These are phyloP conservation scores for Leptographium radiaticola DNA, from an alignment of 2,329 filamentous ascomycete genomes.

Conservation along the genomic window DNA sequence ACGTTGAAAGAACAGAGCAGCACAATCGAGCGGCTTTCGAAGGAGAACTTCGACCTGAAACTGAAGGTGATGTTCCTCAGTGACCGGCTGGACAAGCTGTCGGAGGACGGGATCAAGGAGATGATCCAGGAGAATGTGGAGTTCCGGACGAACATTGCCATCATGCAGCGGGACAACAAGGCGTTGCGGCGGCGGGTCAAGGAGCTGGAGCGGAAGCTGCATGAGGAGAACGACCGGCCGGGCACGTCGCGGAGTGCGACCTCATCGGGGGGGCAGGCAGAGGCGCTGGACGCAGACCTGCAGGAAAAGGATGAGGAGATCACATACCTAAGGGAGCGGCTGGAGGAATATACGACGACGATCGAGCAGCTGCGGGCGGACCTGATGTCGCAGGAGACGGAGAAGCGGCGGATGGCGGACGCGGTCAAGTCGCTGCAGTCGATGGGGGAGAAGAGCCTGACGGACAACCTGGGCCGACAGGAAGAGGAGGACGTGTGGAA, in stretches of 20 bases:
- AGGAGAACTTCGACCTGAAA: constrained; percentile 97
- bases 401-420: constrained; percentile 77
- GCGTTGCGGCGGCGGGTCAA: constrained; percentile 66
- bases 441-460: constrained; percentile 36
- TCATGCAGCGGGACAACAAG: constrained; percentile 85
- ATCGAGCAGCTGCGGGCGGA: constrained; percentile 75
- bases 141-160: constrained; percentile 77
- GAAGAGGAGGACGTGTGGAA: constrained; percentile 81
- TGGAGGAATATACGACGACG: constrained; percentile 72
- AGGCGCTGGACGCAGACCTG: constrained; percentile 43
- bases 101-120: constrained; percentile 91
- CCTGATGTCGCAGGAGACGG: constrained; percentile 63
- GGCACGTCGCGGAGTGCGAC: constrained; percentile 43
- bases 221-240: constrained; percentile 50
- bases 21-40: constrained; percentile 89
- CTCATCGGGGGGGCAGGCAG: constrained; percentile 45
- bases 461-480: constrained; percentile 34
- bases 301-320: constrained; percentile 76
- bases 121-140: constrained; percentile 98
- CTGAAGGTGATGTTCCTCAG: constrained; percentile 96
- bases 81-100: constrained; percentile 82
- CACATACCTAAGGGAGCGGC: constrained; percentile 66
- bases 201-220: constrained; percentile 71
- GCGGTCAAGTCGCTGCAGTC: constrained; percentile 52
- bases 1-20: constrained; percentile 96